Evolutionary conservation across 331 rosid genomes (phyloP).

Genomic region (Quercus lobata): DNA sequence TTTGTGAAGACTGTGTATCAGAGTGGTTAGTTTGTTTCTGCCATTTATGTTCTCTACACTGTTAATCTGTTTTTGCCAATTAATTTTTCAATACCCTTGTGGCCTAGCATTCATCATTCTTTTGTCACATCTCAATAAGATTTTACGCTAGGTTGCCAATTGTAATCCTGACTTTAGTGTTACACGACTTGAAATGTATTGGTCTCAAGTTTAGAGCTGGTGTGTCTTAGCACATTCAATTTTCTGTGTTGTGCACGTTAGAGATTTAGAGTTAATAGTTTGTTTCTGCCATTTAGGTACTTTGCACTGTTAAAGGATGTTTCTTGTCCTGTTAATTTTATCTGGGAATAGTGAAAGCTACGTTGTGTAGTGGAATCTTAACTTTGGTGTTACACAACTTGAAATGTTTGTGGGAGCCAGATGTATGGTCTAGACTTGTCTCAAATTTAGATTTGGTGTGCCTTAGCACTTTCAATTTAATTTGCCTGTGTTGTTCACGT

Average conservation of each 20-base stretch:
- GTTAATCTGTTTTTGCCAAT: not conserved
- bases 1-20: conserved; percentile 97
- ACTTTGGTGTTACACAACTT: not conserved
- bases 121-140: not conserved
- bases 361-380: not conserved
- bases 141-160: not conserved
- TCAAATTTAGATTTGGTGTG: not conserved
- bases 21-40: conserved; percentile 67
- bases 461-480: not conserved
- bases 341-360: not conserved
- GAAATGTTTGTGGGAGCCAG: not conserved
- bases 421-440: not conserved
- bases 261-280: not conserved
- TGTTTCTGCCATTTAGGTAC: conserved; percentile 11
- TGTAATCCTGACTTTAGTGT: not conserved
- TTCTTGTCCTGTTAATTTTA: not conserved
- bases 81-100: not conserved
- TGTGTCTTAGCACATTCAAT: not conserved
- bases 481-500: not conserved
- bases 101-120: not conserved
- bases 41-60: conserved; percentile 6
- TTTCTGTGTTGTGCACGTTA: not conserved
- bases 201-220: not conserved
- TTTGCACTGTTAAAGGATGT: not conserved
- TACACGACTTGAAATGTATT: not conserved